Evolutionary conservation across 495 filamentous ascomycete species (phyloP).

Genomic region (Penicillium steckii): DNA sequence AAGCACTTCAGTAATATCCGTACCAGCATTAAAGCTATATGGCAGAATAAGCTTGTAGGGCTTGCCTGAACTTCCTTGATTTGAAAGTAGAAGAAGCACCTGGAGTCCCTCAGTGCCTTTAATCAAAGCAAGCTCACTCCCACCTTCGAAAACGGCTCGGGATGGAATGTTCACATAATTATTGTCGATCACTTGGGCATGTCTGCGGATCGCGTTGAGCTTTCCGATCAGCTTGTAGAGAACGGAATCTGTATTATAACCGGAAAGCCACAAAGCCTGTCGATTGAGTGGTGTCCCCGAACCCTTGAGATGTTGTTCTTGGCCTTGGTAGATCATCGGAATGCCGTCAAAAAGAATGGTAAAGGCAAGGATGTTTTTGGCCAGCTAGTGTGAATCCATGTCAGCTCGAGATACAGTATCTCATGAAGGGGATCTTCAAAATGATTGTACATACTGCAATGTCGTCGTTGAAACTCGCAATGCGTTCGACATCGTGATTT

Average conservation of each 20-base stretch:
- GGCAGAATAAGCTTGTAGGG: conserved; percentile 45
- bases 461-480: conserved; percentile 47
- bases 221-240: conserved; percentile 59
- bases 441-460: conserved; percentile 33
- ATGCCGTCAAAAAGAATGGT: conserved; percentile 68
- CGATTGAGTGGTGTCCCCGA: conserved; percentile 61
- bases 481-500: conserved; percentile 72
- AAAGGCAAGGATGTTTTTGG: conserved; percentile 68
- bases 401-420: background rate
- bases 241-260: conserved; percentile 55
- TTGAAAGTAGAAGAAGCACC: conserved; percentile 59
- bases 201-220: conserved; percentile 61
- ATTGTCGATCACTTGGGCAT: conserved; percentile 46
- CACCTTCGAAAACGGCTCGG: conserved; percentile 52
- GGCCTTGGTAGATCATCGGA: conserved; percentile 65
- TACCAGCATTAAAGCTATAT: conserved; percentile 35
- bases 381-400: conserved; percentile 34
- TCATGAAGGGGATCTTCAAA: background rate
- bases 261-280: conserved; percentile 71
- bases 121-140: conserved; percentile 56
- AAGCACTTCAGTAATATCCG: conserved; percentile 47
- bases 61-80: conserved; percentile 46
- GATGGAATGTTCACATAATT: conserved; percentile 51
- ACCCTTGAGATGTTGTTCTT: conserved; percentile 70
- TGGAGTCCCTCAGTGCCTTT: conserved; percentile 59